Base-by-base conservation (phyloP, 2,329 filamentous ascomycete genomes). In the Colletotrichum sojae region DNA sequence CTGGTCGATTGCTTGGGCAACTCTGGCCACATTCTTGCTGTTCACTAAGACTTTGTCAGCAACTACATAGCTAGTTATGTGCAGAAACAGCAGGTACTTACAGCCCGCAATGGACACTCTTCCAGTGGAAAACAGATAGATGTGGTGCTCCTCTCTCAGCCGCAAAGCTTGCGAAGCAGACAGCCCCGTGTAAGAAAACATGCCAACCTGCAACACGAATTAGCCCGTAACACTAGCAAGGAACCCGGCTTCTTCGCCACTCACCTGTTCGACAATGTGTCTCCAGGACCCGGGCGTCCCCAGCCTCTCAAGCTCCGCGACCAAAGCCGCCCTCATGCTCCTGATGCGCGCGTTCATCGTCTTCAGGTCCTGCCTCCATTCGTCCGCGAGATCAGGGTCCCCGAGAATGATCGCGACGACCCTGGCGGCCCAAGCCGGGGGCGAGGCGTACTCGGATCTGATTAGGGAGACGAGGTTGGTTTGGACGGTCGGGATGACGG, bases 171-270 rank as follows among this genome's bases (percentile, higher is more conserved):
- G 40, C 6, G 40, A 43, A n/a, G 40, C 4, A 43, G 40, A 43
- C 13, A 89, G 75, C 0, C 86, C 87, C 0, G 85, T 86, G 63
- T 78, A 81, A 0, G 75, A 76, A 69, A 82, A 82, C 80, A 82
- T 82, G 27, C 80, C 80, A 6, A 71, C 78, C 60, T 82, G 79
- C 13, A 59, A 27, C 52, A 73, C 27, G 73, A 59, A 2, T 15
- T 16, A 36, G 31, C 5, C 6, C 40, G n/a, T 10, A 43, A 43
- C 16, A 16, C 40, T 5, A 0, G 31, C 6, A 10, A 9, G 6
- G 8, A 36, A 36, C 31, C 3, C 3, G 8, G 31, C 31, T 1
- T 36, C 31, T 36, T 36, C 3, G 4, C 13, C 40, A 43, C 40
- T 43, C 40, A 43, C 40, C 40, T 43, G 40, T 5, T 43, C 40